Evolutionary conservation across 176 grass and related monocot genomes (phyloP), one percentile per base, ranked within the genome.

Genomic region (Puccinellia tenuiflora): DNA sequence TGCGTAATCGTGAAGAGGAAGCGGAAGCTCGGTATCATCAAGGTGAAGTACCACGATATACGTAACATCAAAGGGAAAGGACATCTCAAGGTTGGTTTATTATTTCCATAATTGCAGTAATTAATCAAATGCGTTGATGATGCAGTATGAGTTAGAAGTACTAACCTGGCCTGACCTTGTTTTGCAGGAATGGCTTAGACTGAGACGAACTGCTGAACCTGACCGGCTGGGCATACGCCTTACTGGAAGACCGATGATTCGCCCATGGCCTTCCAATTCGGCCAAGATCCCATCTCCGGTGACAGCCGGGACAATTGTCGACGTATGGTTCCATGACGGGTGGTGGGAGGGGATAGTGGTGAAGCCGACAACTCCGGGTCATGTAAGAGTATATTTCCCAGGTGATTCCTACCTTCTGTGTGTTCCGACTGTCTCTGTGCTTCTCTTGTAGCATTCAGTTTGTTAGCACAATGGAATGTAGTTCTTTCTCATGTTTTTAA

Each of bases 281-380:
- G 31, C 22, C 20, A 54, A 56, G 34, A 35, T 73, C 16, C 17
- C 57, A 20, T 60, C 60, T 31, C 20, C 54, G 40, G 64, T 86
- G 14, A 25, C 70, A 3, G 16, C 78, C 37, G 90, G 92, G 14
- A 52, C 79, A 75, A 17, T 92, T 21, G 82, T 94, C 5, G 92
- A 94, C 37, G 90, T 82, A 65, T 48, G 69, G 85, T 68, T 70
- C 79, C 35, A 90, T 17, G 79, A 86, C 70, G 87, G 92, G 45
- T 94, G 89, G 92, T 94, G 90, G 90, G 92, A 92, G 84, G 92
- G 92, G 33, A 88, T 94, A 25, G 78, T 94, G 38, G 38, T 84
- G 74, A 29, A 55, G 28, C 81, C 68, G 39, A 79, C 73, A 63
- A 76, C 39, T 68, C 73, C 37, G 1, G 78, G 78, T 17, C 34